Percentiles rank a stretch among this genome's conserved stretches.
These are phyloP conservation scores for Plasmopara muralis DNA, from an alignment of 352 stramenopile species.

Conservation along the genomic window DNA sequence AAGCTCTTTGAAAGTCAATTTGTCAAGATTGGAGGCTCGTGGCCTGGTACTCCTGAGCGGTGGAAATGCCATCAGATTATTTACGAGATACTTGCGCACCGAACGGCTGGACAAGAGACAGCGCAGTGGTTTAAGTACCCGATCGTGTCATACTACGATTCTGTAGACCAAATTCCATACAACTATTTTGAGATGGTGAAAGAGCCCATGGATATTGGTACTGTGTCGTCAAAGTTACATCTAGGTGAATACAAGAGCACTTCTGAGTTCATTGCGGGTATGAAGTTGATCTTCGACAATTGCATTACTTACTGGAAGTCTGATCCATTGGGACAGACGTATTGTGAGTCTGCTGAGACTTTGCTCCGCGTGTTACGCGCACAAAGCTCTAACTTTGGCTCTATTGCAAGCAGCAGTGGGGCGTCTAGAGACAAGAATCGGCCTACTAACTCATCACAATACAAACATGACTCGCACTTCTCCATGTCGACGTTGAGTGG, in stretches of 20 bases:
- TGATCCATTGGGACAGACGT: conserved; percentile 69
- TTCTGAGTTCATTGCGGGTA: conserved; percentile 46
- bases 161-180: conserved; percentile 73
- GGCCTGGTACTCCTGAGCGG: conserved; percentile 57
- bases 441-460: conserved; percentile 26
- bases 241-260: conserved; percentile 57
- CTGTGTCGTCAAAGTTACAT: conserved; percentile 64
- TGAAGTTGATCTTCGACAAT: conserved; percentile 83
- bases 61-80: conserved; percentile 84
- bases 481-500: not conserved
- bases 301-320: conserved; percentile 76
- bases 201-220: conserved; percentile 76
- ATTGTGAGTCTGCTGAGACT: conserved; percentile 67
- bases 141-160: conserved; percentile 80
- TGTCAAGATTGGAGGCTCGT: conserved; percentile 56
- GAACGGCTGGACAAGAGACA: conserved; percentile 68
- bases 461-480: conserved; percentile 2
- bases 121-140: conserved; percentile 87
- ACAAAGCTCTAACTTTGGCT: conserved; percentile 36
- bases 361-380: conserved; percentile 48
- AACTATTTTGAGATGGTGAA: conserved; percentile 79
- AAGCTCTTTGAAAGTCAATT: conserved; percentile 77
- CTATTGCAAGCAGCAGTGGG: conserved; percentile 19
- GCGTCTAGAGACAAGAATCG: conserved; percentile 38
- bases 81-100: conserved; percentile 66